phyloP scores from a whole-genome alignment of 345 rosid genomes.

The Pelargonium nanum region DNA sequence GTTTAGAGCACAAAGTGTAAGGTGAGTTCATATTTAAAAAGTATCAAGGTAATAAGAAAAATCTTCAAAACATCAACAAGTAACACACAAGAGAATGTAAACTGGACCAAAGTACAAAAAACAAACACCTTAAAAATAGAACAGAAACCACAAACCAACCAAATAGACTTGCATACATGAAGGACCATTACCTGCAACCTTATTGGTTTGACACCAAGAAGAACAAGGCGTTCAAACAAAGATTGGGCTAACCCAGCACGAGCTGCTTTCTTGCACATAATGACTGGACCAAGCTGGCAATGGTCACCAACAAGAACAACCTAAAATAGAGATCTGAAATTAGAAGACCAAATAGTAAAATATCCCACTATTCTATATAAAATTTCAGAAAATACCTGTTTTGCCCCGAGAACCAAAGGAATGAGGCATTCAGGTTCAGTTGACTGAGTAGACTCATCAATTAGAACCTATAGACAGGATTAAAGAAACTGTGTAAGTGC shows the following conservation, averaged over 20 bases:
- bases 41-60: too few relatives aligned
- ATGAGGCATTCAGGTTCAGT: conserved; percentile 99
- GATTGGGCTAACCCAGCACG: conserved; percentile 99
- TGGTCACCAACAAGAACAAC: conserved; percentile 99
- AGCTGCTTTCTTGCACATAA: conserved; percentile 99
- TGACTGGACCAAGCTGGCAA: conserved; percentile 99
- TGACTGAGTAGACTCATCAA: conserved; percentile 99
- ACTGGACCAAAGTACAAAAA: not conserved
- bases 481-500: not conserved
- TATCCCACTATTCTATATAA: not conserved
- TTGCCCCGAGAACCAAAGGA: conserved; percentile 95
- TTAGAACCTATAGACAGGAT: conserved; percentile 60
- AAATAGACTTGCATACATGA: too few relatives aligned
- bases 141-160: not conserved
- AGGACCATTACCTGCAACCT: conserved; percentile 71
- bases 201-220: conserved; percentile 95
- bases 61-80: not conserved
- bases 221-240: conserved; percentile 90
- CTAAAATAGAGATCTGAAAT: conserved; percentile 25
- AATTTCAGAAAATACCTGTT: conserved; percentile 50
- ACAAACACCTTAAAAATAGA: not conserved
- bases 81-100: not conserved
- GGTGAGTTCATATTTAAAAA: not conserved
- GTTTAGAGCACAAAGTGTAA: conserved; percentile 3
- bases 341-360: not conserved